A percentile compares a stretch with the other conserved stretches of the same genome.
These are phyloP conservation scores for Kluyveromyces siamensis DNA, from an alignment of 805 yeast species.

Conservation along the genomic window DNA sequence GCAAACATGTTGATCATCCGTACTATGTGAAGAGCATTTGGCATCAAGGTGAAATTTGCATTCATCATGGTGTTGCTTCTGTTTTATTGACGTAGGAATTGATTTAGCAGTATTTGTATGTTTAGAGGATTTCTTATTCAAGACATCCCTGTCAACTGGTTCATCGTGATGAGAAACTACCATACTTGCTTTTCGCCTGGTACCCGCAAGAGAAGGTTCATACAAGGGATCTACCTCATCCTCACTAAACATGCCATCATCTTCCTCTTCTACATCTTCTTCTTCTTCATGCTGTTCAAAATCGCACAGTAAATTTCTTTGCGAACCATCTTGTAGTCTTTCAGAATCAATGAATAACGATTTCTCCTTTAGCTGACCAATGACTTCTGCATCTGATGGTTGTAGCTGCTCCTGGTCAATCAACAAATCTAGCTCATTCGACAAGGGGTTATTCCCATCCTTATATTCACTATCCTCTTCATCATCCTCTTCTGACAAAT, in stretches of 20 bases:
- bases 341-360: neutral
- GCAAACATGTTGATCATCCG: conserved; percentile 12
- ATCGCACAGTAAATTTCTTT: neutral
- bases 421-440: neutral
- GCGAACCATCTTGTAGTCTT: neutral
- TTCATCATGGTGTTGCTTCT: neutral
- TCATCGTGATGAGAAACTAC: neutral
- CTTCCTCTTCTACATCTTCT: conserved; percentile 2
- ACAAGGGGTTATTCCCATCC: neutral
- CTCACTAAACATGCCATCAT: neutral
- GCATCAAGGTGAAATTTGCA: neutral
- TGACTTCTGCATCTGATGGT: neutral
- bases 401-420: neutral
- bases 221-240: conserved; percentile 2
- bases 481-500: conserved; percentile 20
- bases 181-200: conserved; percentile 1
- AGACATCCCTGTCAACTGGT: neutral
- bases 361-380: neutral
- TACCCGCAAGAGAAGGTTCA: neutral
- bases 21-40: neutral
- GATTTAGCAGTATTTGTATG: neutral
- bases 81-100: neutral
- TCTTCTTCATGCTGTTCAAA: neutral
- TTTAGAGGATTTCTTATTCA: neutral
- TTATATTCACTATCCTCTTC: conserved; percentile 12